Base-by-base conservation (phyloP, 2,329 filamentous ascomycete genomes). In the Alternaria ethzedia region DNA sequence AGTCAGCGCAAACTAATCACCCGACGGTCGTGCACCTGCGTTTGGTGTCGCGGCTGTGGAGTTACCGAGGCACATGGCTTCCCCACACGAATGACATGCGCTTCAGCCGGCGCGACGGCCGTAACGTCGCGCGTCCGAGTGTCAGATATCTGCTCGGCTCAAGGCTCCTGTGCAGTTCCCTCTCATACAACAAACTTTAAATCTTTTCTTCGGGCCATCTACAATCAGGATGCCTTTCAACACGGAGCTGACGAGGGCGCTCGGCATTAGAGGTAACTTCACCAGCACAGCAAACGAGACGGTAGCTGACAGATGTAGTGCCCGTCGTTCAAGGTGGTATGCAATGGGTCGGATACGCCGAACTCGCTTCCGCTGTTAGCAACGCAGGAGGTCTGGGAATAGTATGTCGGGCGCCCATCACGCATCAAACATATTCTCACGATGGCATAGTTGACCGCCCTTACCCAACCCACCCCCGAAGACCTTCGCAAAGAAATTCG, bases 401-500 rank as follows among this genome's bases (percentile, higher is more conserved):
- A 77, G 81, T 84, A 77, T 36, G 68, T 23, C 36, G 30, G 47
- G 45, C 46, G 23, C 21, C 21, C 46, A 7, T 54, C 23, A 17
- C 15, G 45, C 13, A 45, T 25, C 13, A 21, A 44, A 20, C 23
- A 30, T 23, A 20, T 30, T 17, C 70, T 75, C 52, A 76, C 69
- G 30, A 52, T 51, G 9, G 20, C 15, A 26, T 61, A 82, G 79
- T 87, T 96, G 80, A 96, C 92, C 28, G 92, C 91, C 51, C 89
- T 98, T 76, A 98, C 96, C 57, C 96, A 97, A 87, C 92, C 96
- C 32, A 91, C 92, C 15, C 95, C 96, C 51, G 92, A 94, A 80
- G 94, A 93, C 78, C 90, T 99, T 60, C 94, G 95, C 80, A 91
- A 92, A 77, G 96, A 99, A 84, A 99, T 99, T 82, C 90, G 88